Evolutionary conservation across 805 yeast species (phyloP).

Genomic region (Phaffomyces thermotolerans): DNA sequence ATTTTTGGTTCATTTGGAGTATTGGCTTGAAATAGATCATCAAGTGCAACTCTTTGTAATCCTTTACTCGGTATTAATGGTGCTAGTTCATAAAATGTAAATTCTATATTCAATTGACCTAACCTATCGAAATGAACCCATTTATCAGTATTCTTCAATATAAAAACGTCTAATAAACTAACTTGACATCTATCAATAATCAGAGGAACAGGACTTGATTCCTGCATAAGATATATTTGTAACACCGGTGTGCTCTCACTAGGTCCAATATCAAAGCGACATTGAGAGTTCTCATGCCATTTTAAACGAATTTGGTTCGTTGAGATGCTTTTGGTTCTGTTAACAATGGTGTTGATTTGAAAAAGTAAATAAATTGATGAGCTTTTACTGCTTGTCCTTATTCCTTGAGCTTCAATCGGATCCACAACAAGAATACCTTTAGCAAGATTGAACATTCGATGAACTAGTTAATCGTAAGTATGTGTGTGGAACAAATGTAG

Average conservation of each 20-base stretch:
- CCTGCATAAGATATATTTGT: slow-evolving; percentile 16
- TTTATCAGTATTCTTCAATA: slow-evolving; percentile 10
- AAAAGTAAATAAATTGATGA: slow-evolving; percentile 16
- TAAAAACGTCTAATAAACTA: slow-evolving; percentile 12
- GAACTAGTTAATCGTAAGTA: no score
- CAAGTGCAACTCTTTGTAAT: neutral
- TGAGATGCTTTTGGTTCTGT: slow-evolving; percentile 9
- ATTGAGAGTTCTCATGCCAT: slow-evolving; percentile 21
- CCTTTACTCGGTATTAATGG: slow-evolving; percentile 18
- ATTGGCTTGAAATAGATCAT: neutral
- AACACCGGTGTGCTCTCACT: slow-evolving; percentile 8
- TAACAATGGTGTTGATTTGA: slow-evolving; percentile 15
- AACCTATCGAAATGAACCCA: slow-evolving; percentile 10
- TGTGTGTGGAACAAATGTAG: neutral
- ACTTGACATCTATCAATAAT: slow-evolving; percentile 14
- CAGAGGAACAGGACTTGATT: slow-evolving; percentile 7
- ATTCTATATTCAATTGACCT: slow-evolving; percentile 17
- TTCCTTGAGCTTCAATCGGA: slow-evolving; percentile 18
- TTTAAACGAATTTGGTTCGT: neutral
- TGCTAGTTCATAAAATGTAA: slow-evolving; percentile 19
- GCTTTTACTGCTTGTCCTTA: neutral
- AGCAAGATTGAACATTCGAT: slow-evolving; percentile 9
- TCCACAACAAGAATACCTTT: slow-evolving; percentile 21
- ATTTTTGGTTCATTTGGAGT: no score
- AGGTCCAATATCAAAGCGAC: slow-evolving; percentile 19